Evolutionary conservation across 1,139 yeast genomes (phyloP).

Genomic region (Taphrina flavorubra): DNA sequence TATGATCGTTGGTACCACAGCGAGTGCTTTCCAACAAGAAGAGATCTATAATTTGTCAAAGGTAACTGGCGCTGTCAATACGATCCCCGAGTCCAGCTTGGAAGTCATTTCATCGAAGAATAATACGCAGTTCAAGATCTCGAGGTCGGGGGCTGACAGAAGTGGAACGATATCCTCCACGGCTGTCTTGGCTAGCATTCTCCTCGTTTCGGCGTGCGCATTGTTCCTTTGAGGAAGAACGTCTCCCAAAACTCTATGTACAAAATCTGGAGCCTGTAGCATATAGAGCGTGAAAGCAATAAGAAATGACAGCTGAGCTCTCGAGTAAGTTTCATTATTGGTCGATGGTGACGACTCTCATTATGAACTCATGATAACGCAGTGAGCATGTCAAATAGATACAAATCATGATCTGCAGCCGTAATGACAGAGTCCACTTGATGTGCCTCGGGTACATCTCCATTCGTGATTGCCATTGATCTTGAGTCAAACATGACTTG

Average conservation of each 20-base stretch:
- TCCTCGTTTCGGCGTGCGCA: constrained; percentile 3
- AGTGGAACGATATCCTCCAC: background rate
- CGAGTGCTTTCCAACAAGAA: background rate
- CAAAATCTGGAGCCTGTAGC: background rate
- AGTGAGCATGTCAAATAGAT: constrained; percentile 8
- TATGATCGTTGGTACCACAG: background rate
- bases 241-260: background rate
- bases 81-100: background rate
- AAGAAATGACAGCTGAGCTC: background rate
- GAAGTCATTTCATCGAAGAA: background rate
- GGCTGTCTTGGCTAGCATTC: constrained; percentile 2
- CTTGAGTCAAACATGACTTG: background rate
- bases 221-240: background rate
- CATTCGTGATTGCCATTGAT: background rate
- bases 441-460: background rate
- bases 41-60: constrained; percentile 9
- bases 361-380: background rate
- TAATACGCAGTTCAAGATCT: background rate
- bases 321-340: background rate
- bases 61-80: background rate
- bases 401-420: constrained; percentile 2
- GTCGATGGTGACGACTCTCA: too few species aligned
- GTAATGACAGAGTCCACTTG: background rate
- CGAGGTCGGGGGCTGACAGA: background rate
- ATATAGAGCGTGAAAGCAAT: background rate